Evolutionary conservation across 352 stramenopile species (phyloP), one percentile per base, ranked within the genome.

Genomic region (Globisporangium carolinianum): DNA sequence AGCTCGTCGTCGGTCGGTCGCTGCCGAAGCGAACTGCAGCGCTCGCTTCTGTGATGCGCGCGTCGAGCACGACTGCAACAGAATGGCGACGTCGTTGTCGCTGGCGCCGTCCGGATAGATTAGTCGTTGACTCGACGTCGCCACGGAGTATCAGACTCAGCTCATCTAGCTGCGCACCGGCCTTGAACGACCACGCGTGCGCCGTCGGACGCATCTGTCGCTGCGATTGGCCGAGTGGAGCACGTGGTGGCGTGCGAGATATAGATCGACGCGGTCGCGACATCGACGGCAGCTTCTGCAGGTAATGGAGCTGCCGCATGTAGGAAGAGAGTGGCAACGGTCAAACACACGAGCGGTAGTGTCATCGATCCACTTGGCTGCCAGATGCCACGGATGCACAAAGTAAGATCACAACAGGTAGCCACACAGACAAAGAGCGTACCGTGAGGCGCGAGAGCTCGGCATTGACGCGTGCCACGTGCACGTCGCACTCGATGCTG

Each of bases 21-120:
- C 79, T 82, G 18, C 64, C 60, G 5, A 76, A 45, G 38, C 75
- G 65, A 63, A 67, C 57, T 52, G 71, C 73, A 51, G 67, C 53
- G 38, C 57, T 67, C 51, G 67, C 32, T 35, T 75, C 67, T 15
- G 45, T 59, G 10, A 68, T 14, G 3, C 45, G 18, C 6, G 50
- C 35, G 9, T 49, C 1, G 11, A 68, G 45, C 4, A 55, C 51
- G 36, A 57, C 32, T 36, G 41, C n/a, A 41, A 61, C 37, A 9
- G 45, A 38, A 38, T 11, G 15, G 42, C n/a, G 42, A 47, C 42
- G 42, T 48, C n/a, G 6, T 42, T 18, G 7, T 41, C 36, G 24
- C 24, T 32, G 24, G 24, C 24, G 24, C 3, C 24, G 24, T 12
- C 39, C 39, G 39, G 7, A 43, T 43, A 8, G 4, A 43, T 12